A percentile compares a stretch with the other conserved stretches of the same genome.
Conservation (phyloP, 2,329 filamentous ascomycete species). For the Trichoderma koningii region DNA sequence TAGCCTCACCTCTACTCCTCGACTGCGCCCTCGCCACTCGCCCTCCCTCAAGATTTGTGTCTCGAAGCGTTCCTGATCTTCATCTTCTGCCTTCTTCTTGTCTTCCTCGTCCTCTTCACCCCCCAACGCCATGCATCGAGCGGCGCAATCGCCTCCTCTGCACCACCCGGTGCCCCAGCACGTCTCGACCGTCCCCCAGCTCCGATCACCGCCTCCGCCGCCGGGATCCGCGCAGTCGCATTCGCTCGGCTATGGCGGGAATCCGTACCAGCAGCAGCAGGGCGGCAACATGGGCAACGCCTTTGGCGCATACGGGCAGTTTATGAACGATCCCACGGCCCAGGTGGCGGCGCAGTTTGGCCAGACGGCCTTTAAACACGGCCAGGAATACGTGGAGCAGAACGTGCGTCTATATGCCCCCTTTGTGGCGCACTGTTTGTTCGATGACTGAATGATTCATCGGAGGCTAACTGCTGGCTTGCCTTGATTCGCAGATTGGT, state of each 20-base stretch:
- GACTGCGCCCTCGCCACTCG: constrained; percentile 2
- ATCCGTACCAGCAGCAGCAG: constrained; percentile 72
- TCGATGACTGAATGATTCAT: not conserved
- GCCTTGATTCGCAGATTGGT: constrained; percentile 47
- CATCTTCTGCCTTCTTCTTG: constrained; percentile 14
- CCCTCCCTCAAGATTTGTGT: not conserved
- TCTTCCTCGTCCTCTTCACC: not conserved
- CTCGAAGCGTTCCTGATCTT: constrained; percentile 28
- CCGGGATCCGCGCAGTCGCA: constrained; percentile 68
- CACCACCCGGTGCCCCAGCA: constrained; percentile 98
- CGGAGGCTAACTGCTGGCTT: constrained; percentile 28
- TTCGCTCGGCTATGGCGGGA: constrained; percentile 65
- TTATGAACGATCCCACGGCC: constrained; percentile 93
- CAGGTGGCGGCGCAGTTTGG: constrained; percentile 95
- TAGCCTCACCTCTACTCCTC: not conserved
- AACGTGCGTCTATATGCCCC: constrained; percentile 64
- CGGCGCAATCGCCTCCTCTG: constrained; percentile 84
- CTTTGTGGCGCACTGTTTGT: not conserved
- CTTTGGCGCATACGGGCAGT: constrained; percentile 79
- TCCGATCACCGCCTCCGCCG: constrained; percentile 89
- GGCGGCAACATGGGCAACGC: constrained; percentile 55
- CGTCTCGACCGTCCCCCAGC: constrained; percentile 95
- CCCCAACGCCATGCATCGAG: constrained; percentile 71
- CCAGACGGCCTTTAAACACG: constrained; percentile 86
- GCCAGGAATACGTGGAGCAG: constrained; percentile 92